Evolutionary conservation across 768 basidiomycete species (phyloP).

Genomic region (Xerocomus potaroensis): DNA sequence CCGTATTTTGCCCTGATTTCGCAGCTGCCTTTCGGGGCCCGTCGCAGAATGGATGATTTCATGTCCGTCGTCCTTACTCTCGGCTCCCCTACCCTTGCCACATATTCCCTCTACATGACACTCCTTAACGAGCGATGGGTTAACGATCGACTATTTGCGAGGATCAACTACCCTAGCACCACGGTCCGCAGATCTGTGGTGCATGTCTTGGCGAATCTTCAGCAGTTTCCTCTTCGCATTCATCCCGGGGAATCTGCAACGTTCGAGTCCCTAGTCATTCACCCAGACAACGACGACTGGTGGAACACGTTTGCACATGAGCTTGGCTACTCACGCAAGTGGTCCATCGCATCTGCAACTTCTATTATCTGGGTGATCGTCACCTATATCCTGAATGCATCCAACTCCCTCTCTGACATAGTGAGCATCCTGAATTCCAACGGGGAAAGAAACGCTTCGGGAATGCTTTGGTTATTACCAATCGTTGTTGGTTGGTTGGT

Average conservation of each 20-base stretch:
- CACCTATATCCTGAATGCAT: constrained; percentile 32
- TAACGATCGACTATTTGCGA: constrained; percentile 28
- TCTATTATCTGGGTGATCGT: constrained; percentile 42
- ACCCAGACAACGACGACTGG: constrained; percentile 40
- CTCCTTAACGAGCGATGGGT: constrained; percentile 8
- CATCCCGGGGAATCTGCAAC: too few relatives aligned
- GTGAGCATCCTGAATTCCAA: neutral
- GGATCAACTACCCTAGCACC: constrained; percentile 21
- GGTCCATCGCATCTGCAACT: constrained; percentile 37
- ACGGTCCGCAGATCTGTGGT: constrained; percentile 16
- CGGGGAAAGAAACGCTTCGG: too few relatives aligned
- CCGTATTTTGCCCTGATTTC: too few relatives aligned
- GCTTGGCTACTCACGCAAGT: constrained; percentile 38
- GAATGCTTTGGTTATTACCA: too few relatives aligned
- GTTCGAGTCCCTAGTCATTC: too few relatives aligned
- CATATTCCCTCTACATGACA: too few relatives aligned
- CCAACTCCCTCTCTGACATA: constrained; percentile 14
- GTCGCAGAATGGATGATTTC: constrained; percentile 24
- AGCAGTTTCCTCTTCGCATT: too few relatives aligned
- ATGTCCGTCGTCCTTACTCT: constrained; percentile 40
- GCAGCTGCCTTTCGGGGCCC: too few relatives aligned
- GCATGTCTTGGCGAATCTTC: constrained; percentile 35
- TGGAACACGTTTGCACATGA: constrained; percentile 29
- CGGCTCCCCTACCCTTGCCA: constrained; percentile 43
- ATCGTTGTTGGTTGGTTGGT: too few relatives aligned